These are phyloP conservation scores for Gynostemma pentaphyllum DNA, from an alignment of 306 rosid genomes.

Conservation along the genomic window DNA sequence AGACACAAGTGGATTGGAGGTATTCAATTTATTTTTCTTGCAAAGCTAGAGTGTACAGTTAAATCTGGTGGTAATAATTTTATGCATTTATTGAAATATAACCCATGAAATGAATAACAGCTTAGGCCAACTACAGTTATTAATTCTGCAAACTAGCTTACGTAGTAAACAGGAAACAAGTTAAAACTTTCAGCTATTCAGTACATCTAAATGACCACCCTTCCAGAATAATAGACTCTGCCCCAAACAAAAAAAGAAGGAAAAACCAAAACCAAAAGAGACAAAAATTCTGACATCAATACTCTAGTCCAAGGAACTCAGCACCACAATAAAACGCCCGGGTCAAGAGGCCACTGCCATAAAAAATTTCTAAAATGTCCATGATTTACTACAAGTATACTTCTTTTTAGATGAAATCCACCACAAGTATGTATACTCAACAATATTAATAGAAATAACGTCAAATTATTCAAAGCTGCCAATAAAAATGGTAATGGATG, in stretches of 20 bases:
- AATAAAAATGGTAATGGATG: not conserved
- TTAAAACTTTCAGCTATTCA: too few species aligned
- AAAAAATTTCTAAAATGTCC: not conserved
- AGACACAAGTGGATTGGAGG: not conserved
- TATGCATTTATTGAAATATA: not conserved
- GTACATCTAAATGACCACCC: too few species aligned
- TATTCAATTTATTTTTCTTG: not conserved
- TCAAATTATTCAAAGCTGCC: too few species aligned
- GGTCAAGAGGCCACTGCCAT: not conserved
- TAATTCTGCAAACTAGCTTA: too few species aligned
- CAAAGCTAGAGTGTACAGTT: not conserved
- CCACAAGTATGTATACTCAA: not conserved
- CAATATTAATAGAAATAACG: too few species aligned
- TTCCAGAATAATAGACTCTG: too few species aligned
- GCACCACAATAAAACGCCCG: not conserved
- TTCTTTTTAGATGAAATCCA: too few species aligned
- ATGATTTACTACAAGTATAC: too few species aligned
- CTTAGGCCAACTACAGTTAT: not conserved
- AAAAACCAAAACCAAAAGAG: too few species aligned
- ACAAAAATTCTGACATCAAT: not conserved
- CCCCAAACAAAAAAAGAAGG: too few species aligned
- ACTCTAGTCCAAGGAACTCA: not conserved
- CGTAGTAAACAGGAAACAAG: too few species aligned
- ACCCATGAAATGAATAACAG: not conserved
- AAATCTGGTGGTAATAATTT: not conserved